A percentile compares a stretch with the other conserved stretches of the same genome.
Conservation (phyloP, 345 rosid genomes). For the Excoecaria agallocha region DNA sequence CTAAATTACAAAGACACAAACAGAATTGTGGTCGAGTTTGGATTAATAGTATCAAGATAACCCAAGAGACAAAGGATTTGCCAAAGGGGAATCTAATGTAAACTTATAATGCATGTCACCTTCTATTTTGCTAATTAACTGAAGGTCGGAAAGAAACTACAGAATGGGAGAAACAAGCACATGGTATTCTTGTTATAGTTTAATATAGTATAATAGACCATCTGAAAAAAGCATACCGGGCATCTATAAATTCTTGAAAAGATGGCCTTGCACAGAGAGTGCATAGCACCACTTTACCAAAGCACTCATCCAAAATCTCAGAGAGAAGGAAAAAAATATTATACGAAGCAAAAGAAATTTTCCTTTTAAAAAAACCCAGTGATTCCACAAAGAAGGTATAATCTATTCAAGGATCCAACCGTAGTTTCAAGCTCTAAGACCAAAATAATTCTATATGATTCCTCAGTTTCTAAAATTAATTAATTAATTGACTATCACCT, state of each 20-base stretch:
- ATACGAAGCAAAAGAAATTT: background rate
- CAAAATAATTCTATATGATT: background rate
- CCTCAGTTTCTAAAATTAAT: background rate
- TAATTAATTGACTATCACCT: background rate
- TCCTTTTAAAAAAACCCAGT: background rate
- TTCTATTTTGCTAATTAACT: background rate
- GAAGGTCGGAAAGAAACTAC: background rate
- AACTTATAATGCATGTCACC: background rate
- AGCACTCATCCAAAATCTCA: background rate
- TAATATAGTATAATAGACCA: background rate
- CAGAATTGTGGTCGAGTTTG: background rate
- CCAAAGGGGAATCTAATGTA: background rate
- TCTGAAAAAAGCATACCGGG: background rate
- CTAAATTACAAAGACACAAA: background rate
- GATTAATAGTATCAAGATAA: background rate
- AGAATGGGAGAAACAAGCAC: background rate
- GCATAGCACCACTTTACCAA: background rate
- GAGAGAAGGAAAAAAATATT: background rate
- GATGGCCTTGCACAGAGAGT: background rate
- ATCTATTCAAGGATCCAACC: background rate
- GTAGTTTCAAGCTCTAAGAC: background rate
- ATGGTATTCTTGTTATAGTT: background rate
- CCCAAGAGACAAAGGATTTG: background rate
- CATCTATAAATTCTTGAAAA: no score
- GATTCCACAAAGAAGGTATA: background rate